These are phyloP conservation scores for Magnaporthiopsis rhizophila DNA, from an alignment of 2,329 filamentous ascomycete genomes.

Conservation along the genomic window DNA sequence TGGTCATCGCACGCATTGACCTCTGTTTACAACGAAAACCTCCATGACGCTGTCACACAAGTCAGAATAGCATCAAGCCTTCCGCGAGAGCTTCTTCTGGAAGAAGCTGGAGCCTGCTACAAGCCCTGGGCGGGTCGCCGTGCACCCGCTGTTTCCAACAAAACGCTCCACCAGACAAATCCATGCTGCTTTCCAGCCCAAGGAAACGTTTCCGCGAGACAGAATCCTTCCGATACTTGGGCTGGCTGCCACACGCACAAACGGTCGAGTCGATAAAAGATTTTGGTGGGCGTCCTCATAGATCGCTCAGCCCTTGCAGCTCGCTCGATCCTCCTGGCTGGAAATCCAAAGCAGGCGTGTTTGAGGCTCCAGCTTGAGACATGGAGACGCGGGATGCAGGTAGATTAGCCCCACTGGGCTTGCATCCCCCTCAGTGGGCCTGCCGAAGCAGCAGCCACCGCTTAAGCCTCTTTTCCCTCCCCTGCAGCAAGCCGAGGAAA, in stretches of 20 bases:
- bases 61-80: neutral
- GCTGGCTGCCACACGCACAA: no score
- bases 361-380: neutral
- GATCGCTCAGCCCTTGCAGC: neutral
- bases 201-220: no score
- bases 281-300: neutral
- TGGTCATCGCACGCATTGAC: no score
- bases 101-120: neutral
- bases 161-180: no score
- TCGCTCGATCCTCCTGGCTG: no score
- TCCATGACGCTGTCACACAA: no score
- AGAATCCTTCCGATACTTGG: no score
- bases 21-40: no score
- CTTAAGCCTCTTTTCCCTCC: neutral
- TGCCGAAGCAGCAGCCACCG: no score
- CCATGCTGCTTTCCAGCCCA: no score
- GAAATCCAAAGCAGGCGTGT: neutral
- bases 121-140: neutral
- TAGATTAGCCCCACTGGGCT: neutral
- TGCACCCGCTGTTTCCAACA: neutral
- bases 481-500: neutral
- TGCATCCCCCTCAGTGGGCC: neutral
- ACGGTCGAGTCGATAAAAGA: neutral
- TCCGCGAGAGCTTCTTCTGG: neutral
- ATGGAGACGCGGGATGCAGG: neutral